Evolutionary conservation across 805 yeast species (phyloP).

Genomic region (Metschnikowia peoriensis): DNA sequence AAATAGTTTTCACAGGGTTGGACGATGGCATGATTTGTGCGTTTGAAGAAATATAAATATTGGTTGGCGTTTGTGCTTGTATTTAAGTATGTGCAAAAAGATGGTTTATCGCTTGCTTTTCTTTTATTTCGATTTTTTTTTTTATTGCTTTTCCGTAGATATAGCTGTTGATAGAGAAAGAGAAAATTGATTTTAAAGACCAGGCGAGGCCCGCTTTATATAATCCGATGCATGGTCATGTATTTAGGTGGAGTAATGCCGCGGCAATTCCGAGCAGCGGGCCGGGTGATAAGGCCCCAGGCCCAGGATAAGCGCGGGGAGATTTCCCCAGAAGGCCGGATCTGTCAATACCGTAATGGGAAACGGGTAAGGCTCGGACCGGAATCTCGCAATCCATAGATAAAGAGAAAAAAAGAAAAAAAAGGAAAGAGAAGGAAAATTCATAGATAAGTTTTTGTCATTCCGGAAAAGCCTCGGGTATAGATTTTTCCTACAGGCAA

Average conservation of each 20-base stretch:
- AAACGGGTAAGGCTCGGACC: not conserved
- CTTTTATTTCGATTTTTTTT: too few relatives aligned
- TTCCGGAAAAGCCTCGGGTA: too few relatives aligned
- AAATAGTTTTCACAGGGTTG: slow-evolving; percentile 47
- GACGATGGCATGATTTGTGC: slow-evolving; percentile 22
- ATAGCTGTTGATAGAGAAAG: too few relatives aligned
- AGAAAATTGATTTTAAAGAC: too few relatives aligned
- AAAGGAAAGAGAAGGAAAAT: too few relatives aligned
- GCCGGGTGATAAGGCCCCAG: slow-evolving; percentile 4
- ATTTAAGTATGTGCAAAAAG: too few relatives aligned
- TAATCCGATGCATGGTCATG: too few relatives aligned
- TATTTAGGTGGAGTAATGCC: slow-evolving; percentile 4
- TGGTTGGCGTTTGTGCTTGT: not conserved
- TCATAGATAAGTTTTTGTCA: too few relatives aligned
- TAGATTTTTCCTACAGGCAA: too few relatives aligned
- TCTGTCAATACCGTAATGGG: not conserved
- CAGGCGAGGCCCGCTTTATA: too few relatives aligned
- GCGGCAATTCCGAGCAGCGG: slow-evolving; percentile 11
- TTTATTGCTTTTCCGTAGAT: too few relatives aligned
- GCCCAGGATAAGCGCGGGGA: not conserved
- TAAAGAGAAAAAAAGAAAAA: not conserved
- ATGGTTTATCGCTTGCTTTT: not conserved
- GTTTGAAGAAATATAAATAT: not conserved
- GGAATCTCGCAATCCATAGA: not conserved
- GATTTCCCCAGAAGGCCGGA: not conserved